These are phyloP conservation scores for Chrysanthemum makinoi DNA, from an alignment of 129 eudicot genomes.

Conservation along the genomic window DNA sequence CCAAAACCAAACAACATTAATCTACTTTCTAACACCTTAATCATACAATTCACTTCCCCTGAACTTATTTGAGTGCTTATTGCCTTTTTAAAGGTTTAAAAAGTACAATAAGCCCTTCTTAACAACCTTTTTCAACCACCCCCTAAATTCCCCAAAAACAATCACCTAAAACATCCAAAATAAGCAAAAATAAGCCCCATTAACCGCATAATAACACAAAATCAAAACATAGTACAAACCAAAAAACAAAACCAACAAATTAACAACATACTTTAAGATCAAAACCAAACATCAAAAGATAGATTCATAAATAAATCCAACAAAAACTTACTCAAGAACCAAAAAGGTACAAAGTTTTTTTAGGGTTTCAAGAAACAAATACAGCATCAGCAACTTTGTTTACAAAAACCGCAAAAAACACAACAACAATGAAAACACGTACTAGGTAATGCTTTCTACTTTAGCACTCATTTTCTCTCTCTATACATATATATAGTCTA, in stretches of 20 bases:
- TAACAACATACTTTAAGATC: neutral
- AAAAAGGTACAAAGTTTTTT: neutral
- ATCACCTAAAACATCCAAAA: too few relatives aligned
- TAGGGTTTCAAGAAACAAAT: neutral
- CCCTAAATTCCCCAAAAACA: constrained; percentile 3
- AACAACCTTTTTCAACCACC: too few relatives aligned
- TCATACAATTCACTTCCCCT: too few relatives aligned
- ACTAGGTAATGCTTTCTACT: constrained; percentile 26
- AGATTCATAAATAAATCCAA: neutral
- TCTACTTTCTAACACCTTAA: too few relatives aligned
- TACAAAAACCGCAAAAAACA: constrained; percentile 25
- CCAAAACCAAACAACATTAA: neutral
- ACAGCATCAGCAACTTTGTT: neutral
- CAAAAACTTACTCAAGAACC: neutral
- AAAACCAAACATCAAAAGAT: neutral
- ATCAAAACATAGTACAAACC: neutral
- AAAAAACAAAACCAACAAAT: neutral
- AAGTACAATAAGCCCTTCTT: too few relatives aligned
- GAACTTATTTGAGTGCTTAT: too few relatives aligned
- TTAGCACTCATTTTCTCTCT: neutral
- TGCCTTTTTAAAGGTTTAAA: too few relatives aligned
- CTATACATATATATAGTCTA: too few relatives aligned
- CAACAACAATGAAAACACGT: too few relatives aligned
- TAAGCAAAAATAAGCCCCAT: neutral
- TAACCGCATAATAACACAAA: constrained; percentile 3